phyloP scores from a whole-genome alignment of 1,139 yeast genomes.

The Debaryomyces sp. region DNA sequence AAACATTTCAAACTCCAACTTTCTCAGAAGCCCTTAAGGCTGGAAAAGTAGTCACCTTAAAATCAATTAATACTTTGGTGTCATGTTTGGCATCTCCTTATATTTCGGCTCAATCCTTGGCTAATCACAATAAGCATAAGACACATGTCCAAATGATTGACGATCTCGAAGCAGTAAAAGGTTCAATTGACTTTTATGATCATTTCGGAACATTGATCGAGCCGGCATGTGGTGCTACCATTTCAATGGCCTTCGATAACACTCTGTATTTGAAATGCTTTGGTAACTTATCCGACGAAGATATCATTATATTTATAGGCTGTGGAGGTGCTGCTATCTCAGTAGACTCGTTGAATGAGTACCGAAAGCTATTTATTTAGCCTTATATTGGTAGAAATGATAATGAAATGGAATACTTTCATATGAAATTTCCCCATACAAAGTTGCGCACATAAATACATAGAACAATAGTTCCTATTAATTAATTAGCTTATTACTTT shows the following conservation, averaged over 20 bases:
- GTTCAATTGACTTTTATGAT: slow-evolving; percentile 52
- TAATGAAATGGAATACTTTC: not conserved
- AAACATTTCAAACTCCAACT: slow-evolving; percentile 64
- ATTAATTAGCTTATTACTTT: not conserved
- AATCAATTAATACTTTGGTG: slow-evolving; percentile 57
- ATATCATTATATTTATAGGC: slow-evolving; percentile 57
- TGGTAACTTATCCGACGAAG: slow-evolving; percentile 41
- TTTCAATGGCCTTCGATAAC: slow-evolving; percentile 51
- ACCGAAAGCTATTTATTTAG: slow-evolving; percentile 4
- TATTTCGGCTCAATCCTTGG: slow-evolving; percentile 50
- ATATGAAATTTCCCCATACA: slow-evolving; percentile 1
- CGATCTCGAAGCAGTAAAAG: slow-evolving; percentile 57
- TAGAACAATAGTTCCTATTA: not conserved
- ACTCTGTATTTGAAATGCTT: slow-evolving; percentile 34
- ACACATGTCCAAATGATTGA: slow-evolving; percentile 51
- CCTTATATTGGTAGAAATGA: not conserved
- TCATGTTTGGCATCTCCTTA: slow-evolving; percentile 63
- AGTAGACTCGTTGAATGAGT: slow-evolving; percentile 4
- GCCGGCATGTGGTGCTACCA: slow-evolving; percentile 78
- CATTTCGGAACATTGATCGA: slow-evolving; percentile 58
- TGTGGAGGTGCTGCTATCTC: slow-evolving; percentile 65
- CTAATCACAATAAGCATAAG: slow-evolving; percentile 37
- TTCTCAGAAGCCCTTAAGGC: slow-evolving; percentile 51
- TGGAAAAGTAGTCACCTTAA: slow-evolving; percentile 45
- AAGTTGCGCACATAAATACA: not conserved